Evolutionary conservation across 2,329 filamentous ascomycete genomes (phyloP).

Genomic region (Phialophora macrospora): DNA sequence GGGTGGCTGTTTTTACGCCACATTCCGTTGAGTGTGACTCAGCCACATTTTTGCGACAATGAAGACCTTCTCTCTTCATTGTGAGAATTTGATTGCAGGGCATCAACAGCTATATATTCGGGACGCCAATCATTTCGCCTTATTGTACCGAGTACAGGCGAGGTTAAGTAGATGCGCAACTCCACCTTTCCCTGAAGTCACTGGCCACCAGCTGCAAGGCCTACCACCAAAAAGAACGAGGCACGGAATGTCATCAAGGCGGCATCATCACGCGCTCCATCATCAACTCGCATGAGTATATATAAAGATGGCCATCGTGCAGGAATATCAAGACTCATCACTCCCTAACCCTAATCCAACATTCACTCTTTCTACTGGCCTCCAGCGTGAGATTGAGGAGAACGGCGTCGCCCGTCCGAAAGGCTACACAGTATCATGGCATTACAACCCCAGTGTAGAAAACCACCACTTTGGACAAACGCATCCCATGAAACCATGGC

Average conservation of each 20-base stretch:
- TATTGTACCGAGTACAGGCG: background rate
- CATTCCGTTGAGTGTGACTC: background rate
- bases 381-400: conserved; percentile 59
- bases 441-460: conserved; percentile 93
- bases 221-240: background rate
- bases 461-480: conserved; percentile 95
- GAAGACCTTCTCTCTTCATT: background rate
- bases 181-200: background rate
- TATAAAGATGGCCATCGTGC: conserved; percentile 30
- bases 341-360: conserved; percentile 43
- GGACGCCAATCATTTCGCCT: background rate
- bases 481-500: conserved; percentile 99
- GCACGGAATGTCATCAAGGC: background rate
- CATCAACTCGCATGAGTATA: background rate
- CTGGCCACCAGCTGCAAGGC: too few relatives aligned
- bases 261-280: background rate
- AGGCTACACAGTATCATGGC: conserved; percentile 91
- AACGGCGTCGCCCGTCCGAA: conserved; percentile 78
- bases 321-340: conserved; percentile 32
- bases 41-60: background rate
- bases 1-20: background rate
- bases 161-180: background rate
- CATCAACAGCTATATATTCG: background rate
- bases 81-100: background rate
- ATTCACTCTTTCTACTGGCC: conserved; percentile 57